phyloP scores from a whole-genome alignment of 2,329 filamentous ascomycete genomes.

The Nannizzia gypsea region DNA sequence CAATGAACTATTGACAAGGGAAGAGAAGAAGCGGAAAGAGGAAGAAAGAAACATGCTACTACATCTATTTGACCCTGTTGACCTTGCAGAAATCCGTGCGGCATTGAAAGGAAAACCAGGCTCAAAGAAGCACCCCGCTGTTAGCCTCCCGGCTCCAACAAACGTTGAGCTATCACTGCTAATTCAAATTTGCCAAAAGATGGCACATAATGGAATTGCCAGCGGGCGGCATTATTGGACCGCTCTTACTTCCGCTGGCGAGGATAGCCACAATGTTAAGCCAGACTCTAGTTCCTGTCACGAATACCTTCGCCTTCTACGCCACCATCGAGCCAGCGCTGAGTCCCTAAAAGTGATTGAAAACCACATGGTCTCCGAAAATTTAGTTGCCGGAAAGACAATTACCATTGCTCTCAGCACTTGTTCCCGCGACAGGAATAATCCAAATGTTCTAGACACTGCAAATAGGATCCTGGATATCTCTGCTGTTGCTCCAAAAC shows the following conservation, averaged over 20 bases:
- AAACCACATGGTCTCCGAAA: conserved; percentile 38
- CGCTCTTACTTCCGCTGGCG: conserved; percentile 44
- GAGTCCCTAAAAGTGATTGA: conserved; percentile 49
- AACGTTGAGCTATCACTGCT: conserved; percentile 56
- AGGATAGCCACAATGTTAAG: conserved; percentile 42
- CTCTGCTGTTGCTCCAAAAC: conserved; percentile 37
- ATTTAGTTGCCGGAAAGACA: conserved; percentile 39
- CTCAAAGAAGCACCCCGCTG: conserved; percentile 8
- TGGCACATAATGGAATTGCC: conserved; percentile 45
- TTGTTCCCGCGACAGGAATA: conserved; percentile 66
- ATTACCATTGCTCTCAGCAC: conserved; percentile 63
- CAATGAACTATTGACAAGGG: conserved; percentile 13
- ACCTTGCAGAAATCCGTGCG: conserved; percentile 9
- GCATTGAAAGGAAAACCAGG: neutral
- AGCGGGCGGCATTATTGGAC: conserved; percentile 70
- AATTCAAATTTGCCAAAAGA: conserved; percentile 48
- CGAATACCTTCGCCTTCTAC: conserved; percentile 55
- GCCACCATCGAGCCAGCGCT: conserved; percentile 52
- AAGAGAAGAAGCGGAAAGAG: conserved; percentile 20
- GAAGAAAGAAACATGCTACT: conserved; percentile 1
- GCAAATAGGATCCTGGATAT: conserved; percentile 53
- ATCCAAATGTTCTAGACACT: conserved; percentile 54
- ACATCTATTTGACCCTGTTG: conserved; percentile 27
- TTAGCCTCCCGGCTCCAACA: conserved; percentile 35
- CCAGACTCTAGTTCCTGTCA: conserved; percentile 64